phyloP scores from a whole-genome alignment of 495 filamentous ascomycete genomes.

The Glarea lozoyensis region DNA sequence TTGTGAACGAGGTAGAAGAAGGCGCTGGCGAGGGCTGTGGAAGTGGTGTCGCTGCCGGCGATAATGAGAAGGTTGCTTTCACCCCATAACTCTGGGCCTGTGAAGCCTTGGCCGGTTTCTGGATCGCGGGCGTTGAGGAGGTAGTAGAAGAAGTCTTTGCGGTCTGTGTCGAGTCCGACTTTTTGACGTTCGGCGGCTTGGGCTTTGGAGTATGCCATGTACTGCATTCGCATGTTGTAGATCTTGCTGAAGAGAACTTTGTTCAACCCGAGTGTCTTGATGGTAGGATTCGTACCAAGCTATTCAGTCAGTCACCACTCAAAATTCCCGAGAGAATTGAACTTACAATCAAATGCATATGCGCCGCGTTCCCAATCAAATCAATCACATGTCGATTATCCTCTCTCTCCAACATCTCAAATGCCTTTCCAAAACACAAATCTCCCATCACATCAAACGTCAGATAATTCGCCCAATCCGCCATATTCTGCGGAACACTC shows the following conservation, averaged over 20 bases:
- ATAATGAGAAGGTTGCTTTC: slow-evolving; percentile 60
- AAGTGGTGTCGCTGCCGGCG: slow-evolving; percentile 54
- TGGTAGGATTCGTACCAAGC: slow-evolving; percentile 2
- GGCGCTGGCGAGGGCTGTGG: slow-evolving; percentile 50
- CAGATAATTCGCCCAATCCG: slow-evolving; percentile 56
- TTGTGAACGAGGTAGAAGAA: slow-evolving; percentile 64
- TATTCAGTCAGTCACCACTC: background rate
- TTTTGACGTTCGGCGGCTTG: slow-evolving; percentile 44
- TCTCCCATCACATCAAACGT: slow-evolving; percentile 69
- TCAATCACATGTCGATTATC: slow-evolving; percentile 51
- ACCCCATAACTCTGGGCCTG: slow-evolving; percentile 56
- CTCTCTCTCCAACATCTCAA: slow-evolving; percentile 57
- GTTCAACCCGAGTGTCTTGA: slow-evolving; percentile 9
- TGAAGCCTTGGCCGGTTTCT: slow-evolving; percentile 52
- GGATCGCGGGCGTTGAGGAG: slow-evolving; percentile 48
- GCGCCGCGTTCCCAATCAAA: slow-evolving; percentile 45
- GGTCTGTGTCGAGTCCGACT: slow-evolving; percentile 47
- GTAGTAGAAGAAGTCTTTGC: slow-evolving; percentile 56
- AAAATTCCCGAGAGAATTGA: background rate
- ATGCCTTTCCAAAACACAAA: slow-evolving; percentile 60
- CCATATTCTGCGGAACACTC: slow-evolving; percentile 40
- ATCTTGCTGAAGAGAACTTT: slow-evolving; percentile 12
- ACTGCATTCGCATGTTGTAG: slow-evolving; percentile 9
- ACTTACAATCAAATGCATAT: slow-evolving; percentile 47
- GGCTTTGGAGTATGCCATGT: slow-evolving; percentile 5